phyloP scores from a whole-genome alignment of 768 basidiomycete genomes.

The Calvatia gigantea region DNA sequence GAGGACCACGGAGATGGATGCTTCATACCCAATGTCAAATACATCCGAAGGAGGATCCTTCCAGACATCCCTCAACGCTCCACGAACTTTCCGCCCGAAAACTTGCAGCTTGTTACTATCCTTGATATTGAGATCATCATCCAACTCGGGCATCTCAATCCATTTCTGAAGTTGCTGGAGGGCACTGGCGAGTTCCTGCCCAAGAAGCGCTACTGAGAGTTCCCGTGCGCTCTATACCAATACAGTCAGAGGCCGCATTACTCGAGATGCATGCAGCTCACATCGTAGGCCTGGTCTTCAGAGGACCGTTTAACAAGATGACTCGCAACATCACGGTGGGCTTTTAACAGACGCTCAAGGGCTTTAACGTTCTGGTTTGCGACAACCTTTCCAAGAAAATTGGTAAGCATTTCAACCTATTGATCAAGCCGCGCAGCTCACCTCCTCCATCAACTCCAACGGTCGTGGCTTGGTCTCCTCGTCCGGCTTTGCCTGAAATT shows the following conservation, averaged over 20 bases:
- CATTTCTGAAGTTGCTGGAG: constrained; percentile 54
- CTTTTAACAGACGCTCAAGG: constrained; percentile 55
- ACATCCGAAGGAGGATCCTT: constrained; percentile 64
- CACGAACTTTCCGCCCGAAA: constrained; percentile 58
- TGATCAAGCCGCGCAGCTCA: constrained; percentile 23
- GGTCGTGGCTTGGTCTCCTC: constrained; percentile 30
- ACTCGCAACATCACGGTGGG: constrained; percentile 61
- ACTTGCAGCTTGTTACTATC: constrained; percentile 35
- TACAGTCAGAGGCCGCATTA: constrained; percentile 5
- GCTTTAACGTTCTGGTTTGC: constrained; percentile 42
- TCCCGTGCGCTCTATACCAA: constrained; percentile 75
- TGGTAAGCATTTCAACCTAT: neutral
- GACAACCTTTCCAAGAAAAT: constrained; percentile 42
- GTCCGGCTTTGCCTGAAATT: constrained; percentile 32
- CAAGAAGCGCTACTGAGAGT: constrained; percentile 73
- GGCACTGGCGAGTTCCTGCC: constrained; percentile 75
- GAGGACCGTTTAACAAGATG: constrained; percentile 70
- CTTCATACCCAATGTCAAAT: constrained; percentile 74
- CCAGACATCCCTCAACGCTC: constrained; percentile 71
- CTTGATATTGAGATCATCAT: constrained; percentile 43
- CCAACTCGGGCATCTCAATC: constrained; percentile 42
- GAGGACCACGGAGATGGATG: neutral
- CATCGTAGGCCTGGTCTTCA: constrained; percentile 81
- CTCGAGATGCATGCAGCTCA: constrained; percentile 28
- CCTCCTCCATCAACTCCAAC: constrained; percentile 72